These are phyloP conservation scores for Murraya koenigii DNA, from an alignment of 345 rosid genomes.

Conservation along the genomic window DNA sequence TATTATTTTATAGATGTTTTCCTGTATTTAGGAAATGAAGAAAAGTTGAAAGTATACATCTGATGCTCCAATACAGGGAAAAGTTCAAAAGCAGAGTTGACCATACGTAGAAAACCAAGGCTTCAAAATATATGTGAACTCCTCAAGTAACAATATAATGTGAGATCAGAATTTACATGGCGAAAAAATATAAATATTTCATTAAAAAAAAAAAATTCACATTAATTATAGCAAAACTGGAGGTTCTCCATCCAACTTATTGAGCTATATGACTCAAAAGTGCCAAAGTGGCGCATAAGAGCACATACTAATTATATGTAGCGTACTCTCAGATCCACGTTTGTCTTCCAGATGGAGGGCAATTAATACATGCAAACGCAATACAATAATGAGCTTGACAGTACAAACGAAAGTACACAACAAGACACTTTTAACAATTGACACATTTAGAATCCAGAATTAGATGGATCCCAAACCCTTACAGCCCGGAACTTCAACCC, in stretches of 20 bases:
- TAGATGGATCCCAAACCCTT: slow-evolving; percentile 21
- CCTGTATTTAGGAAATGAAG: too few species aligned
- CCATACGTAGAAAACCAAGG: too few species aligned
- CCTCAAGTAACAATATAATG: too few species aligned
- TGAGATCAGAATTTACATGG: not conserved
- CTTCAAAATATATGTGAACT: too few species aligned
- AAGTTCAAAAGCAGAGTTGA: too few species aligned
- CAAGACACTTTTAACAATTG: not conserved
- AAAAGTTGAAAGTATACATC: too few species aligned
- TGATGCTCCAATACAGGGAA: too few species aligned
- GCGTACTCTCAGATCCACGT: not conserved
- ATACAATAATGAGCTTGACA: too few species aligned
- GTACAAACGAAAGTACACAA: not conserved
- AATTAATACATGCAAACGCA: not conserved
- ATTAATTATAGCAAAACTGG: not conserved
- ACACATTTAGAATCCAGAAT: not conserved
- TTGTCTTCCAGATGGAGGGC: not conserved
- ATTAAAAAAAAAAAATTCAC: not conserved
- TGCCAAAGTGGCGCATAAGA: not conserved
- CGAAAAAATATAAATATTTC: not conserved
- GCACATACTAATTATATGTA: not conserved
- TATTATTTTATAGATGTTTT: too few species aligned
- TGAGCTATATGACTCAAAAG: not conserved
- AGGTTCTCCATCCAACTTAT: not conserved
- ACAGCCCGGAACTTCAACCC: slow-evolving; percentile 49